Evolutionary conservation across 2,329 filamentous ascomycete genomes (phyloP).

Genomic region (Lecanicillium sp.): DNA sequence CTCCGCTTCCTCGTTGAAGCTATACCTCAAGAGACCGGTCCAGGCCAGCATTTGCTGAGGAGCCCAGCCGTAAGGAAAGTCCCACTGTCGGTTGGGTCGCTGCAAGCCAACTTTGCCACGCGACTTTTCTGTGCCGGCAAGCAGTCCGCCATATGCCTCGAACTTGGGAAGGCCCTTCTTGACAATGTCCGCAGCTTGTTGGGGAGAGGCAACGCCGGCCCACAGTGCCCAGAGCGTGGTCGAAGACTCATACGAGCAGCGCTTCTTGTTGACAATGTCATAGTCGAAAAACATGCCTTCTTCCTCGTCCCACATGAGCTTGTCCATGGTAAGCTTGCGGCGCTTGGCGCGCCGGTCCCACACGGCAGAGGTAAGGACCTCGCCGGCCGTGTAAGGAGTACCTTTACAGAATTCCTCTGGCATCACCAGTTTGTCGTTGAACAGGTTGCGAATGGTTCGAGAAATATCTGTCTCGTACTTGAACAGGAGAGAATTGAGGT

Average conservation of each 20-base stretch:
- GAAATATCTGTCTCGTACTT: constrained; percentile 96
- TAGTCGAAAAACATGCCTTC: constrained; percentile 96
- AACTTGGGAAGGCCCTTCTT: constrained; percentile 76
- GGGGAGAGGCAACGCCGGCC: constrained; percentile 80
- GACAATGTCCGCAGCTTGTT: constrained; percentile 80
- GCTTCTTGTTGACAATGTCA: constrained; percentile 73
- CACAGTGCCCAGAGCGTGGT: constrained; percentile 98
- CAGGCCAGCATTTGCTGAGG: constrained; percentile 98
- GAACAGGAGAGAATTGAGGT: constrained; percentile 89
- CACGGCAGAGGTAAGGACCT: constrained; percentile 71
- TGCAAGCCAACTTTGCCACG: constrained; percentile 72
- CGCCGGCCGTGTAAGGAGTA: constrained; percentile 52
- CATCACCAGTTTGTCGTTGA: constrained; percentile 74
- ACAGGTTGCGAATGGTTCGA: constrained; percentile 73
- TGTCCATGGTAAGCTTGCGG: constrained; percentile 80
- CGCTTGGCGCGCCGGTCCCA: constrained; percentile 88
- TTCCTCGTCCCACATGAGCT: constrained; percentile 86
- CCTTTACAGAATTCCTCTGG: constrained; percentile 74
- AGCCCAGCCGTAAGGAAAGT: constrained; percentile 97
- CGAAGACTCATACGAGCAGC: constrained; percentile 77
- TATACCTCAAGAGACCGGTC: constrained; percentile 86
- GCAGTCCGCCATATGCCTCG: constrained; percentile 78
- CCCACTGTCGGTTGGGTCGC: constrained; percentile 94
- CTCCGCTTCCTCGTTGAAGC: constrained; percentile 84
- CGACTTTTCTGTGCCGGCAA: constrained; percentile 84